Percentiles rank a stretch among this genome's conserved stretches.
phyloP scores from a whole-genome alignment of 352 stramenopile species.

The Pythium volutum region DNA sequence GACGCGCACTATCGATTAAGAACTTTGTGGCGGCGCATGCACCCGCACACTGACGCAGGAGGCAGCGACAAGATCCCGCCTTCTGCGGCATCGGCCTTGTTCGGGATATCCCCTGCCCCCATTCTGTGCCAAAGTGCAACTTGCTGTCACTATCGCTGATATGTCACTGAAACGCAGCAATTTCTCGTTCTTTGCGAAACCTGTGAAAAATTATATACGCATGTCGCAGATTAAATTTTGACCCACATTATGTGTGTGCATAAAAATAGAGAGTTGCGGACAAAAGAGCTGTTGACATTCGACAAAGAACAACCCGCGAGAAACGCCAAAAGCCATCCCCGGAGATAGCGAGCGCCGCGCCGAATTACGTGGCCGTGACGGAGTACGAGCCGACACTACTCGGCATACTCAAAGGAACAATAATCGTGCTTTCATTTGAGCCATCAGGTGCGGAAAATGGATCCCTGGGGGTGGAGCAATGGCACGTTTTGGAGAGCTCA shows the following conservation, averaged over 20 bases:
- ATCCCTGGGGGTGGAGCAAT: not conserved
- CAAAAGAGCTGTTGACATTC: not conserved
- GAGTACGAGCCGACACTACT: not conserved
- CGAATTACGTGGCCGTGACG: not conserved
- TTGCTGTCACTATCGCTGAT: constrained; percentile 15
- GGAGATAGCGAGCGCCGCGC: not conserved
- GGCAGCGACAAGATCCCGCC: not conserved
- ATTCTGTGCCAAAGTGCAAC: constrained; percentile 16
- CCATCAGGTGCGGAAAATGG: not conserved
- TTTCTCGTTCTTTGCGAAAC: not conserved
- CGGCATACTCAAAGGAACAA: not conserved
- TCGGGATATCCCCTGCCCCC: too few species aligned
- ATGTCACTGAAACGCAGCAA: constrained; percentile 5
- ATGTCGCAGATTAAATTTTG: constrained; percentile 10
- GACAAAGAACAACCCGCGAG: not conserved
- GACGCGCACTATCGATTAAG: not conserved
- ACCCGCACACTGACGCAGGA: too few species aligned
- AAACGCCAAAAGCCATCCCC: not conserved
- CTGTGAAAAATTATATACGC: constrained; percentile 6
- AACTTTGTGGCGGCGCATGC: not conserved
- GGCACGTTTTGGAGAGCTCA: constrained; percentile 6
- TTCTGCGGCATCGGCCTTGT: not conserved
- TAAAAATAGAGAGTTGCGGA: constrained; percentile 21
- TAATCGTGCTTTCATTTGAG: not conserved
- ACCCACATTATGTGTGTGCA: not conserved